Conservation (phyloP, 805 yeast genomes). For the Candida oleophila region DNA sequence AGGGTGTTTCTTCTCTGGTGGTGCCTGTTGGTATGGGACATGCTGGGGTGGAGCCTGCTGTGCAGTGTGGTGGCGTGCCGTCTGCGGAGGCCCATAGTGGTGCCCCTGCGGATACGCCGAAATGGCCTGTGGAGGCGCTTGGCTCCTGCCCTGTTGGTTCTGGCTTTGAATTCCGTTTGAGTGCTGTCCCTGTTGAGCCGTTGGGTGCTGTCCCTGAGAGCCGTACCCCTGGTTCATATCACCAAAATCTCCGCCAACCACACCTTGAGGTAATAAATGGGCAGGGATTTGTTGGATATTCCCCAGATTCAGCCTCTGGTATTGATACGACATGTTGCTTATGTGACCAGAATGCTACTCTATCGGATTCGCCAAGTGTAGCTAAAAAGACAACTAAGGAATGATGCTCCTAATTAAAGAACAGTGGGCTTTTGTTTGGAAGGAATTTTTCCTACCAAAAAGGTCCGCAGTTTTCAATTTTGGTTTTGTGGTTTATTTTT, state of each 20-base stretch:
- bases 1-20: background rate
- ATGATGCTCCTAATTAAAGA: background rate
- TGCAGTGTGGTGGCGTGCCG: slow-evolving; percentile 4
- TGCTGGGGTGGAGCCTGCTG: slow-evolving; percentile 2
- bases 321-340: background rate
- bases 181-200: background rate
- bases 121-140: background rate
- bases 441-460: background rate
- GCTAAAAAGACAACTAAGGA: background rate
- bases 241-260: slow-evolving; percentile 7
- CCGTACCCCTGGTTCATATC: slow-evolving; percentile 15
- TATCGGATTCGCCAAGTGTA: background rate
- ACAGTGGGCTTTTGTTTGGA: background rate
- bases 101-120: background rate
- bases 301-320: slow-evolving; percentile 5
- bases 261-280: slow-evolving; percentile 22
- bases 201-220: slow-evolving; percentile 7
- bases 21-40: slow-evolving; percentile 3
- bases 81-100: slow-evolving; percentile 8
- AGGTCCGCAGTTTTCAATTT: background rate
- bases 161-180: background rate
- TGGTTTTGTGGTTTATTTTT: background rate
- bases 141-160: background rate
- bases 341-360: background rate
- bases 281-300: slow-evolving; percentile 15